These are phyloP conservation scores for Aspergillus conjunctus DNA, from an alignment of 495 filamentous ascomycete genomes.

Conservation along the genomic window DNA sequence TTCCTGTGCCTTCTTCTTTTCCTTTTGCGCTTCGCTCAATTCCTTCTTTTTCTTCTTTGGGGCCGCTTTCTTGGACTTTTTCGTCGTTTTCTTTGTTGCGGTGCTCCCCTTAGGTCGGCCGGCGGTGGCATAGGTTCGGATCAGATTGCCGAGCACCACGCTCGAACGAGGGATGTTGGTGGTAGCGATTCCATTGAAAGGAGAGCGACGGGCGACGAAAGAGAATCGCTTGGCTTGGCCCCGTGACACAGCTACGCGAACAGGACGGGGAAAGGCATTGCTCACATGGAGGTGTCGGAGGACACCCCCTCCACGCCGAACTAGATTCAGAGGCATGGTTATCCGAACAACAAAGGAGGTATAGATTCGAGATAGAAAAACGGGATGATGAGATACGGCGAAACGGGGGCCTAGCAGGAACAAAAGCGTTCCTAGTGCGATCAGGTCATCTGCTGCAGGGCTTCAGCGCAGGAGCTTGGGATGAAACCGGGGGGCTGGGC, in stretches of 20 bases:
- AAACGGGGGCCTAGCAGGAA: conserved; percentile 17
- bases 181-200: conserved; percentile 14
- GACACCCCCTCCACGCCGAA: conserved; percentile 31
- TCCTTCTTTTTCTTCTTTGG: conserved; percentile 22
- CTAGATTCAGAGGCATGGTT: conserved; percentile 38
- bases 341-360: conserved; percentile 1
- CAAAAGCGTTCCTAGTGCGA: conserved; percentile 15
- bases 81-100: conserved; percentile 28
- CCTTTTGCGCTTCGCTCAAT: conserved; percentile 37
- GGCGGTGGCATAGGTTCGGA: conserved; percentile 35
- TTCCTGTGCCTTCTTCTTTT: conserved; percentile 25
- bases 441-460: conserved; percentile 17
- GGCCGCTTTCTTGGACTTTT: conserved; percentile 20
- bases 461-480: conserved; percentile 29
- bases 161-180: conserved; percentile 11
- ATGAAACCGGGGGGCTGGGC: conserved; percentile 35
- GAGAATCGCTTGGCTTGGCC: conserved; percentile 34
- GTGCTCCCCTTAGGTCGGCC: conserved; percentile 29
- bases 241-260: conserved; percentile 32
- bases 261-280: conserved; percentile 30
- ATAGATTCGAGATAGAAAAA: background rate
- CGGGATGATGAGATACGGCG: background rate
- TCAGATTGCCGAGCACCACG: conserved; percentile 12
- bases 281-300: conserved; percentile 34
- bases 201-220: conserved; percentile 23